These are phyloP conservation scores for Candida suzukii DNA, from an alignment of 805 yeast genomes.

Conservation along the genomic window DNA sequence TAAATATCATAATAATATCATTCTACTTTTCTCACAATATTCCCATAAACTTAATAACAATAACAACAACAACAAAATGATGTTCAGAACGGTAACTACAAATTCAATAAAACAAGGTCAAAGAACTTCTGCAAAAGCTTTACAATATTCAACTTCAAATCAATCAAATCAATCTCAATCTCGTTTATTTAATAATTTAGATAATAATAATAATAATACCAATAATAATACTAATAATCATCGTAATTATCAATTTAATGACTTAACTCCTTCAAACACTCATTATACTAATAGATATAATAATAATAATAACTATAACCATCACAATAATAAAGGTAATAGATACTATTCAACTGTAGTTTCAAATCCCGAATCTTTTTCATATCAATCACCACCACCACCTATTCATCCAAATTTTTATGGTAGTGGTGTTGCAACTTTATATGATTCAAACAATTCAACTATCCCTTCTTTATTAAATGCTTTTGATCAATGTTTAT, in stretches of 20 bases:
- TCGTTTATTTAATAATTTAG: neutral
- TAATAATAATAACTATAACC: neutral
- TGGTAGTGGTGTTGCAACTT: too few species aligned
- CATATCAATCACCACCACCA: neutral
- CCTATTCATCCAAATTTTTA: too few species aligned
- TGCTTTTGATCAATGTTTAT: slow-evolving; percentile 39
- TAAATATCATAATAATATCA: too few species aligned
- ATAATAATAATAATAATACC: too few species aligned
- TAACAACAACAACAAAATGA: neutral
- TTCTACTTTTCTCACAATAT: too few species aligned
- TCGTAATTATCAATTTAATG: neutral
- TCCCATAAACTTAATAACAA: too few species aligned
- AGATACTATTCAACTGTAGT: neutral
- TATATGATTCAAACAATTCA: neutral
- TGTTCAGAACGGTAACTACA: slow-evolving; percentile 25
- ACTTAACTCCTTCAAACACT: too few species aligned
- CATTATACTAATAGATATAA: too few species aligned
- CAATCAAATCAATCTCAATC: neutral
- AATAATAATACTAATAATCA: neutral
- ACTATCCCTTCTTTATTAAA: neutral
- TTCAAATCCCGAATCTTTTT: too few species aligned
- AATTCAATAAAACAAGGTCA: slow-evolving; percentile 26
- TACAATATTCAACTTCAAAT: slow-evolving; percentile 15
- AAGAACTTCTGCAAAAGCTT: slow-evolving; percentile 24
- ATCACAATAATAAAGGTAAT: neutral